These are phyloP conservation scores for Hypoxylon sp. DNA, from an alignment of 2,329 filamentous ascomycete genomes.

Conservation along the genomic window DNA sequence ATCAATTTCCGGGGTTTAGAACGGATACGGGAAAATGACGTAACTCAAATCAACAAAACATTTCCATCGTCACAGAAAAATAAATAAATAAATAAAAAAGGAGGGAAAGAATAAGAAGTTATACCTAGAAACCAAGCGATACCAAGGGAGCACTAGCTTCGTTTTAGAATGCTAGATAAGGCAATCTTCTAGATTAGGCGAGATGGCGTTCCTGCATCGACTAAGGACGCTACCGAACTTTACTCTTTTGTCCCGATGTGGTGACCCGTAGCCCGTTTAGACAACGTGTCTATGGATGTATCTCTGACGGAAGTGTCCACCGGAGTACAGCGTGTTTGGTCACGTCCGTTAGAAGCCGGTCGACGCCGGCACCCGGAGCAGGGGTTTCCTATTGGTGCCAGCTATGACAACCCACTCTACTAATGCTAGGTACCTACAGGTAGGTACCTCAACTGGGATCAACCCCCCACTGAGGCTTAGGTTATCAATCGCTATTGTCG, in stretches of 20 bases:
- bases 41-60: constrained; percentile 13
- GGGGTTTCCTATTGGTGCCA: constrained; percentile 33
- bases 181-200: constrained; percentile 40
- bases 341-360: constrained; percentile 47
- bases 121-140: constrained; percentile 14
- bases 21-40: constrained; percentile 19
- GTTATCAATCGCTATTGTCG: constrained; percentile 13
- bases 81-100: constrained; percentile 5
- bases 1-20: background rate
- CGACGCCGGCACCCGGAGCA: constrained; percentile 47
- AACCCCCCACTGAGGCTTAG: constrained; percentile 18
- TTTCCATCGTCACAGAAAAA: constrained; percentile 8
- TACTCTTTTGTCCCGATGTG: constrained; percentile 23
- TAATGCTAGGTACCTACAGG: background rate
- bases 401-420: background rate
- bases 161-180: constrained; percentile 38
- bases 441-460: background rate
- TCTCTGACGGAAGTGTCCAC: constrained; percentile 41
- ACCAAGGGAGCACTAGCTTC: constrained; percentile 23
- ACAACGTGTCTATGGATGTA: constrained; percentile 17
- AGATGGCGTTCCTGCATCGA: constrained; percentile 37
- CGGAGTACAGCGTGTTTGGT: constrained; percentile 41
- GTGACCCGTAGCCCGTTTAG: constrained; percentile 19
- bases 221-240: constrained; percentile 10
- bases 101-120: background rate